A percentile compares a stretch with the other conserved stretches of the same genome.
These are phyloP conservation scores for Euphorbia peplus DNA, from an alignment of 345 rosid genomes.

Conservation along the genomic window DNA sequence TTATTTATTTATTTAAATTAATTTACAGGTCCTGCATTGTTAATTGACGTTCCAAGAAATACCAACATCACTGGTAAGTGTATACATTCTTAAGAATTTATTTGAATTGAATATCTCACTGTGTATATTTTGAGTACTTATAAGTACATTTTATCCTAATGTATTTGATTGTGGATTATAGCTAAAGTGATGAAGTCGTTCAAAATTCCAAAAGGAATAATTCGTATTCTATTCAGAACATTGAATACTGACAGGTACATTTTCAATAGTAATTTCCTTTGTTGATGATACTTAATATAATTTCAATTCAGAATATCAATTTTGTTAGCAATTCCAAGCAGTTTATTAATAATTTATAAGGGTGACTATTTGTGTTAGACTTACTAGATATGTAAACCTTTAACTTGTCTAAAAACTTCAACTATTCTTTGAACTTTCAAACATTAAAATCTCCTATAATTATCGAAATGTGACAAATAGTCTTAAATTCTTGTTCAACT, in stretches of 20 bases:
- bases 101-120: neutral
- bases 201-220: conserved; percentile 25
- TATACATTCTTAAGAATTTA: neutral
- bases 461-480: too few species aligned
- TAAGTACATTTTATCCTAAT: too few species aligned
- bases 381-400: too few species aligned
- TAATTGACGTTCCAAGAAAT: conserved; percentile 27
- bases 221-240: conserved; percentile 32
- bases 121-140: neutral
- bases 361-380: too few species aligned
- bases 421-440: too few species aligned
- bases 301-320: neutral
- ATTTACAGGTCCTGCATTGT: conserved; percentile 25
- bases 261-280: neutral
- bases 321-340: neutral
- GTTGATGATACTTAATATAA: neutral
- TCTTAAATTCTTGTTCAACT: too few species aligned
- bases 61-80: conserved; percentile 29
- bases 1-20: neutral
- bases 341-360: too few species aligned
- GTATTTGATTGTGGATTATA: neutral
- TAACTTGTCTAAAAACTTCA: too few species aligned
- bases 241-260: conserved; percentile 26
- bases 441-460: too few species aligned
- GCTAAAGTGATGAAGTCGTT: conserved; percentile 36